phyloP scores from a whole-genome alignment of 371 early-diverging fungal genomes.

The Synchytrium microbalum region DNA sequence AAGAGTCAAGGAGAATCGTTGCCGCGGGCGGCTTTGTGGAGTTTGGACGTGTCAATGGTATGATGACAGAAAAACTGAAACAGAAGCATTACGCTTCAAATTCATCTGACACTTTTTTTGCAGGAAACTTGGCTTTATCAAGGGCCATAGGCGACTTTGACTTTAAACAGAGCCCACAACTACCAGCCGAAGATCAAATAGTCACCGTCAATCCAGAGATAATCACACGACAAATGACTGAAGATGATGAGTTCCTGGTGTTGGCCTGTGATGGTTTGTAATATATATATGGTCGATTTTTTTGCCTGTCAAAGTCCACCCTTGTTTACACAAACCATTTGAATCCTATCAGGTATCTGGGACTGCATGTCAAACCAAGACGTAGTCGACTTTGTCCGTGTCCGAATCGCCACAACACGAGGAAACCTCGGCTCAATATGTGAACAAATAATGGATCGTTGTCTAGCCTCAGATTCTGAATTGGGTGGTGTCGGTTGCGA shows the following conservation, averaged over 20 bases:
- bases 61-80: not conserved
- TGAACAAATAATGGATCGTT: conserved; percentile 84
- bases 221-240: conserved; percentile 24
- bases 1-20: conserved; percentile 71
- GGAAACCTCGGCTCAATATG: conserved; percentile 56
- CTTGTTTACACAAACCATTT: not conserved
- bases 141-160: conserved; percentile 96
- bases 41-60: conserved; percentile 92
- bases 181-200: conserved; percentile 77
- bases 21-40: conserved; percentile 92
- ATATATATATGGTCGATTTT: not conserved
- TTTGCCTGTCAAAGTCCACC: not conserved
- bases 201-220: conserved; percentile 89
- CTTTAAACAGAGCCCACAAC: conserved; percentile 67
- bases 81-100: not conserved
- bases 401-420: conserved; percentile 45
- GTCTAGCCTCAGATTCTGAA: conserved; percentile 74
- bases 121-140: conserved; percentile 85
- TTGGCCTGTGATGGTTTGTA: conserved; percentile 89
- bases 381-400: conserved; percentile 72
- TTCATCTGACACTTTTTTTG: not conserved
- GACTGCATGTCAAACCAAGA: conserved; percentile 89
- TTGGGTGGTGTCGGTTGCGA: conserved; percentile 92
- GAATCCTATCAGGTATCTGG: conserved; percentile 72
- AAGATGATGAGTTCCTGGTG: conserved; percentile 82